Conservation (phyloP, 805 yeast genomes). For the Ogataea paraovalis region DNA sequence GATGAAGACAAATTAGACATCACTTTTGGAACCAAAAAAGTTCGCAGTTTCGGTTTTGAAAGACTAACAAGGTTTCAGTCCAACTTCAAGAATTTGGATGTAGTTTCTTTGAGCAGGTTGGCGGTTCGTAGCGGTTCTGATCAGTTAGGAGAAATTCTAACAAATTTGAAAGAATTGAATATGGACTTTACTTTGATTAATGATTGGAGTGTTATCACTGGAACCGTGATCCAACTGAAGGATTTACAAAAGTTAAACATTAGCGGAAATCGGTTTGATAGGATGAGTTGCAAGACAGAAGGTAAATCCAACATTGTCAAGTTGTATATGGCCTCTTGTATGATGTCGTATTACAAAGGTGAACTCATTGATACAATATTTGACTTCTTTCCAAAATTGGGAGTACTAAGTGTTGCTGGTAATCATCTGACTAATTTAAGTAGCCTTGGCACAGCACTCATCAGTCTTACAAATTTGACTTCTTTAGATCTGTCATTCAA, state of each 20-base stretch:
- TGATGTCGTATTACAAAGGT: slow-evolving; percentile 2
- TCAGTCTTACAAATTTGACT: slow-evolving; percentile 1
- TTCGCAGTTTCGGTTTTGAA: slow-evolving; percentile 65
- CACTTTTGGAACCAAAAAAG: slow-evolving; percentile 51
- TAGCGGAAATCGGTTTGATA: slow-evolving; percentile 48
- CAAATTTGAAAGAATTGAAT: slow-evolving; percentile 41
- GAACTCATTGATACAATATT: slow-evolving; percentile 1
- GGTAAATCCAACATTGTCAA: slow-evolving; percentile 7
- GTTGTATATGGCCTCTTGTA: slow-evolving; percentile 20
- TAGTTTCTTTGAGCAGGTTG: slow-evolving; percentile 47
- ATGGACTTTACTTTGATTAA: slow-evolving; percentile 56
- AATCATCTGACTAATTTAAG: slow-evolving; percentile 11
- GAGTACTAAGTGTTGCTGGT: slow-evolving; percentile 30
- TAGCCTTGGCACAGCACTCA: slow-evolving; percentile 17
- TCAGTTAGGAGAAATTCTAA: slow-evolving; percentile 10
- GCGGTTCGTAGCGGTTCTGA: slow-evolving; percentile 27
- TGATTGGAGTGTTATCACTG: slow-evolving; percentile 36
- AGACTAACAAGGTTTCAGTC: slow-evolving; percentile 46
- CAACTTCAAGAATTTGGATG: slow-evolving; percentile 40
- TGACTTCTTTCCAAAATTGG: slow-evolving; percentile 15
- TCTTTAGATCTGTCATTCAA: slow-evolving; percentile 38
- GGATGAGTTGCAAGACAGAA: not conserved
- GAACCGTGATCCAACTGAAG: slow-evolving; percentile 35
- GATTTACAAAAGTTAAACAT: slow-evolving; percentile 41
- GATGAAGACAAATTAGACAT: slow-evolving; percentile 26